Percentiles rank a stretch among this genome's conserved stretches.
Evolutionary conservation across 257 asterid species (phyloP).

Genomic region (Solanum arcanum): DNA sequence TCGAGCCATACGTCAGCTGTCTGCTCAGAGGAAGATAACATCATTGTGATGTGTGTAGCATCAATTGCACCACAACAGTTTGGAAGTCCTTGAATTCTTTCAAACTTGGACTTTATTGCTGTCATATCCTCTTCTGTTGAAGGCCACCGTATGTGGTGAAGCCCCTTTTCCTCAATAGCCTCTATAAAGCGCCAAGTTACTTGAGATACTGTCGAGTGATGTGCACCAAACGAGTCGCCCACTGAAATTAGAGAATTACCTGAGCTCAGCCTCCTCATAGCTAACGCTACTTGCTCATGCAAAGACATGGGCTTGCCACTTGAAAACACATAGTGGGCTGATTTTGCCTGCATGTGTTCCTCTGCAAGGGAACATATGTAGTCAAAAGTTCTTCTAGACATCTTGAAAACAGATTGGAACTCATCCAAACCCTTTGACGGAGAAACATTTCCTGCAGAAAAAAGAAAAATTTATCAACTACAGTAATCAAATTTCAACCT

Average conservation of each 20-base stretch:
- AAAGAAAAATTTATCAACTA: not conserved
- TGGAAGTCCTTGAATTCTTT: constrained; percentile 58
- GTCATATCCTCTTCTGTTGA: constrained; percentile 30
- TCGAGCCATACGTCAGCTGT: constrained; percentile 58
- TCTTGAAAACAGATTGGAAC: constrained; percentile 38
- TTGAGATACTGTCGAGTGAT: constrained; percentile 83
- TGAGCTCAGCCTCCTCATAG: constrained; percentile 57
- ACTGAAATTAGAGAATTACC: constrained; percentile 66
- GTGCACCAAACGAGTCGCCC: constrained; percentile 59
- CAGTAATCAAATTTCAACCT: not conserved
- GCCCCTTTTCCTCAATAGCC: constrained; percentile 58
- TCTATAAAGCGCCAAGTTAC: constrained; percentile 91
- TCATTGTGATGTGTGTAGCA: constrained; percentile 59
- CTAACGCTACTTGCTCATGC: constrained; percentile 73
- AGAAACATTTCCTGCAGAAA: constrained; percentile 33
- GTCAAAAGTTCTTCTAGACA: constrained; percentile 57
- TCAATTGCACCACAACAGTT: constrained; percentile 86
- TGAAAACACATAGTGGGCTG: constrained; percentile 40
- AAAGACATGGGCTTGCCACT: constrained; percentile 60
- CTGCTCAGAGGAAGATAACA: constrained; percentile 52
- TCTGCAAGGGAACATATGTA: constrained; percentile 62
- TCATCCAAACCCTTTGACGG: constrained; percentile 32
- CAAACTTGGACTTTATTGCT: constrained; percentile 40
- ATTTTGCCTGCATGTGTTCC: constrained; percentile 54
- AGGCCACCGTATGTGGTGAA: constrained; percentile 73